Conservation (phyloP, 2,329 filamentous ascomycete species). For the Ceratocystis huliohia region DNA sequence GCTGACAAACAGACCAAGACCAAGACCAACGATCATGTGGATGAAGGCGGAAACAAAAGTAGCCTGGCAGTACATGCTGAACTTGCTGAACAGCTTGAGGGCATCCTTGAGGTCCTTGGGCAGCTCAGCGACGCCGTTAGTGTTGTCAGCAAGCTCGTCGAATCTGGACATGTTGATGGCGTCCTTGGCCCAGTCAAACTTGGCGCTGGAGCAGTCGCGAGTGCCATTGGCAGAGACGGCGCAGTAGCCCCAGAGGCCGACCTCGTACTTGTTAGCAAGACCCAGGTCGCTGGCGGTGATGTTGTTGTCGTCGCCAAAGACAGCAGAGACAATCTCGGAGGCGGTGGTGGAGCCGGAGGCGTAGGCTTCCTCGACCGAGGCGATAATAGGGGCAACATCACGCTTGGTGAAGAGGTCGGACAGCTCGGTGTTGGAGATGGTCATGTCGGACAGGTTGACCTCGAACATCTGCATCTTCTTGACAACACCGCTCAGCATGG, state of each 20-base stretch:
- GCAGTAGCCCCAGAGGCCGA: constrained; percentile 85
- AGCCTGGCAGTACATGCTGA: constrained; percentile 72
- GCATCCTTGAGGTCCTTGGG: constrained; percentile 54
- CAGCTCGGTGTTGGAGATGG: constrained; percentile 21
- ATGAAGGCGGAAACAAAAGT: constrained; percentile 64
- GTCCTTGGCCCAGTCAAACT: constrained; percentile 66
- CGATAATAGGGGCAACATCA: constrained; percentile 43
- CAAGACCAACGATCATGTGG: constrained; percentile 55
- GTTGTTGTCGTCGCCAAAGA: constrained; percentile 30
- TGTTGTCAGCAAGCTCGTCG: constrained; percentile 38
- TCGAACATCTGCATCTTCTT: constrained; percentile 48
- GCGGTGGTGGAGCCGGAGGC: constrained; percentile 46
- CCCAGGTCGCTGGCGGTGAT: constrained; percentile 46
- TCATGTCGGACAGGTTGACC: constrained; percentile 45
- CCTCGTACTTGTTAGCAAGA: constrained; percentile 64
- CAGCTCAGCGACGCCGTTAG: constrained; percentile 47
- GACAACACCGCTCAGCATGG: constrained; percentile 42
- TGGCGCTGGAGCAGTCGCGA: constrained; percentile 54
- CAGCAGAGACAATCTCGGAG: constrained; percentile 22
- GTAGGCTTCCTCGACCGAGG: constrained; percentile 42
- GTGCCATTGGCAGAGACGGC: constrained; percentile 42
- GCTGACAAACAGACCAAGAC: constrained; percentile 70
- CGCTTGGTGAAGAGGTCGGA: constrained; percentile 26
- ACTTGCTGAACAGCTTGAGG: constrained; percentile 58
- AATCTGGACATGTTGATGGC: constrained; percentile 53